Conservation (phyloP, 768 basidiomycete species). For the Boletus bicolor region DNA sequence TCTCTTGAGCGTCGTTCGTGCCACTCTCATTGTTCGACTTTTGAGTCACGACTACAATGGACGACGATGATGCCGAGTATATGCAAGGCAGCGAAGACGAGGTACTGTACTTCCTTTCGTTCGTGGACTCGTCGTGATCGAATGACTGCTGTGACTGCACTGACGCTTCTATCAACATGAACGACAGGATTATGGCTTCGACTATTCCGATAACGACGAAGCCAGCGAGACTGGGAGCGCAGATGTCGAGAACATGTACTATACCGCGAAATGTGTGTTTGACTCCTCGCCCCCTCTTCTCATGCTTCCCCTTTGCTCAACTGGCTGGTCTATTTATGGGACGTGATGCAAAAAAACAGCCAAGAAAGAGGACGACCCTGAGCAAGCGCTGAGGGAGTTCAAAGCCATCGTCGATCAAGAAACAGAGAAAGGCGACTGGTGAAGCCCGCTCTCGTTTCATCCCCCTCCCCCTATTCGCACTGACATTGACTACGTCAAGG, state of each 20-base stretch:
- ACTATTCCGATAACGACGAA: conserved; percentile 90
- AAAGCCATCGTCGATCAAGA: conserved; percentile 85
- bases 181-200: conserved; percentile 86
- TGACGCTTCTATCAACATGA: conserved; percentile 6
- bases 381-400: conserved; percentile 89
- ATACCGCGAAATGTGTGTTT: conserved; percentile 87
- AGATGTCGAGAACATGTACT: conserved; percentile 98
- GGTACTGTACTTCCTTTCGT: conserved; percentile 38
- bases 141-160: neutral
- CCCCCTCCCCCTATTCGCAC: neutral
- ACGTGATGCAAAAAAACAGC: conserved; percentile 41
- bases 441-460: conserved; percentile 20
- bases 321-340: neutral
- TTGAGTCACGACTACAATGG: conserved; percentile 47
- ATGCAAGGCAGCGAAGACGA: conserved; percentile 89
- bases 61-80: conserved; percentile 92
- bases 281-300: neutral
- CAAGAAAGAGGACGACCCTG: conserved; percentile 92
- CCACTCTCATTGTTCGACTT: conserved; percentile 6
- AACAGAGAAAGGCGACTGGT: conserved; percentile 94
- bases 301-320: neutral
- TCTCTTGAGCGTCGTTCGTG: neutral
- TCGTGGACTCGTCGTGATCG: neutral
- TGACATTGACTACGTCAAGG: conserved; percentile 44
- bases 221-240: conserved; percentile 75